Conservation (phyloP, 2,329 filamentous ascomycete genomes). For the Colletotrichum paranaense region DNA sequence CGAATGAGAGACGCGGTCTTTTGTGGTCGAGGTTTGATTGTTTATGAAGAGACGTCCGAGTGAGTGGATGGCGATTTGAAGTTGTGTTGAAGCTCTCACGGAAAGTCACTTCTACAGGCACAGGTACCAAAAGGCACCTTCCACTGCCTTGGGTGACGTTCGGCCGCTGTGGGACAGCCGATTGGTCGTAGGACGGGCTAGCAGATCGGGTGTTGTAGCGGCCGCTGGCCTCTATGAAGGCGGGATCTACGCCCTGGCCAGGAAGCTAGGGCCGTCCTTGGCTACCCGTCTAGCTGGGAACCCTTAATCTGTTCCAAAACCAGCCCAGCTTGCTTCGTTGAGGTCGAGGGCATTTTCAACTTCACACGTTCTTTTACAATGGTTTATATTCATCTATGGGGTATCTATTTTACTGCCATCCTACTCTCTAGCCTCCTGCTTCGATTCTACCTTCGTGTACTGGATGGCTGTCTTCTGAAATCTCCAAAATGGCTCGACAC, state of each 20-base stretch:
- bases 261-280: not conserved
- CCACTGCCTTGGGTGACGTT: not conserved
- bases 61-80: not conserved
- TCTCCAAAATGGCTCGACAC: slow-evolving; percentile 34
- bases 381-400: not conserved
- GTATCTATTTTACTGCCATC: not conserved
- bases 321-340: not conserved
- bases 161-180: not conserved
- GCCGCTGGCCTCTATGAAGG: not conserved
- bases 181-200: not conserved
- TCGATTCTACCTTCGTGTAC: slow-evolving; percentile 5
- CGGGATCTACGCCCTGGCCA: not conserved
- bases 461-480: not conserved
- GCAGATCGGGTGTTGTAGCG: not conserved
- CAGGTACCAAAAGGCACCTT: not conserved
- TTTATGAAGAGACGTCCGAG: not conserved
- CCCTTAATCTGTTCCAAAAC: not conserved
- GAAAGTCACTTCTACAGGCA: not conserved
- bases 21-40: not conserved
- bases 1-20: no score
- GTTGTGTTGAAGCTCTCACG: not conserved
- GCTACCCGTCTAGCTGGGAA: not conserved
- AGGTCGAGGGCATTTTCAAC: not conserved
- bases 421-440: not conserved
- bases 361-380: not conserved